Conservation (phyloP, 148 eudicot species). For the Heliamphora exappendiculata region DNA sequence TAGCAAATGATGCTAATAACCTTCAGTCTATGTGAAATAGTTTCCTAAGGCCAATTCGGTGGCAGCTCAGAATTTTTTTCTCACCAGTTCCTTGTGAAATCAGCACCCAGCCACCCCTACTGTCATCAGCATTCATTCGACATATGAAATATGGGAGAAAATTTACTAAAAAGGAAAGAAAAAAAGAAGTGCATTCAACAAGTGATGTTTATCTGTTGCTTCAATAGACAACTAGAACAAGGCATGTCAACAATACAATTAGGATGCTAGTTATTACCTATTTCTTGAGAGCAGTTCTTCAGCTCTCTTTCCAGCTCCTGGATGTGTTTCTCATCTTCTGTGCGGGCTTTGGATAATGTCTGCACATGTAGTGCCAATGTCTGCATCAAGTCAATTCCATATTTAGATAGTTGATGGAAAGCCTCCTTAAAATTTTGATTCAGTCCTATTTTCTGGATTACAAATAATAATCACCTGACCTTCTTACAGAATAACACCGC, state of each 20-base stretch:
- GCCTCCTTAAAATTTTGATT: not conserved
- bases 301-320: conserved; percentile 60
- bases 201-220: not conserved
- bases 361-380: conserved; percentile 54
- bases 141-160: not conserved
- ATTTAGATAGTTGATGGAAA: not conserved
- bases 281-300: conserved; percentile 58
- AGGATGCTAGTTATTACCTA: conserved; percentile 35
- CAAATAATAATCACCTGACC: not conserved
- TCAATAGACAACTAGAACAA: conserved; percentile 1
- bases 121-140: not conserved
- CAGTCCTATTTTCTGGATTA: not conserved
- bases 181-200: not conserved
- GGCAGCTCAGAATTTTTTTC: not conserved
- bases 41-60: not conserved
- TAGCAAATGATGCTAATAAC: not conserved
- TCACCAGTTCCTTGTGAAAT: not conserved
- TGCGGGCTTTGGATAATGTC: conserved; percentile 43
- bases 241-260: not conserved
- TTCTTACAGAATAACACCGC: not conserved
- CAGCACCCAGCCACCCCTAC: not conserved
- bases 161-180: not conserved
- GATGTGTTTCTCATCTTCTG: conserved; percentile 49
- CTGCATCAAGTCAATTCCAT: conserved; percentile 32
- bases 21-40: not conserved